A percentile compares a stretch with the other conserved stretches of the same genome.
phyloP scores from a whole-genome alignment of 2,329 filamentous ascomycete species.

The Cladosporium sp. region DNA sequence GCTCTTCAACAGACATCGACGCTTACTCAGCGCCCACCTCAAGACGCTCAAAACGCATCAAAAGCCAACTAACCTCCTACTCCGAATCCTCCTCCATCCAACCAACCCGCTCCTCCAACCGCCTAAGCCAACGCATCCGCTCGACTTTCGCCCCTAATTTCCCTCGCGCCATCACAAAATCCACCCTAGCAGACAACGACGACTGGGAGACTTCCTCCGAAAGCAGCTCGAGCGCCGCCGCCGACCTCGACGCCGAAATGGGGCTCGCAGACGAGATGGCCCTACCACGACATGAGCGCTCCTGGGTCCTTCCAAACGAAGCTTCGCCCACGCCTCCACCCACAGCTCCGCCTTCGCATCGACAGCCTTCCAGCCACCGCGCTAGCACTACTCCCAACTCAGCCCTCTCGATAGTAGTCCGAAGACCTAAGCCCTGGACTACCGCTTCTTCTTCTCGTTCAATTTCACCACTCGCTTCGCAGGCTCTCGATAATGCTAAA shows the following conservation, averaged over 20 bases:
- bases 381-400: slow-evolving; percentile 4
- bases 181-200: slow-evolving; percentile 23
- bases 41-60: slow-evolving; percentile 8
- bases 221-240: not conserved
- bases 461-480: not conserved
- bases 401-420: not conserved
- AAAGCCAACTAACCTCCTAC: slow-evolving; percentile 28
- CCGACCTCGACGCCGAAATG: slow-evolving; percentile 11
- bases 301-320: slow-evolving; percentile 38
- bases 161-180: slow-evolving; percentile 29
- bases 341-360: slow-evolving; percentile 26
- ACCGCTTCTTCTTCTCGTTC: not conserved
- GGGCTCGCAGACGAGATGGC: slow-evolving; percentile 29
- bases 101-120: slow-evolving; percentile 29
- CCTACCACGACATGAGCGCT: slow-evolving; percentile 35
- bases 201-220: slow-evolving; percentile 24
- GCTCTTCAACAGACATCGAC: slow-evolving; percentile 6
- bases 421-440: not conserved
- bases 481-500: slow-evolving; percentile 2
- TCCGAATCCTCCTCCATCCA: slow-evolving; percentile 37
- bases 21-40: not conserved
- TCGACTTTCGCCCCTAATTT: slow-evolving; percentile 34
- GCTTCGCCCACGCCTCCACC: slow-evolving; percentile 40
- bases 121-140: slow-evolving; percentile 32
- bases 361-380: slow-evolving; percentile 22